Conservation (phyloP, 2,329 filamentous ascomycete species). For the Arachnopeziza araneosa region DNA sequence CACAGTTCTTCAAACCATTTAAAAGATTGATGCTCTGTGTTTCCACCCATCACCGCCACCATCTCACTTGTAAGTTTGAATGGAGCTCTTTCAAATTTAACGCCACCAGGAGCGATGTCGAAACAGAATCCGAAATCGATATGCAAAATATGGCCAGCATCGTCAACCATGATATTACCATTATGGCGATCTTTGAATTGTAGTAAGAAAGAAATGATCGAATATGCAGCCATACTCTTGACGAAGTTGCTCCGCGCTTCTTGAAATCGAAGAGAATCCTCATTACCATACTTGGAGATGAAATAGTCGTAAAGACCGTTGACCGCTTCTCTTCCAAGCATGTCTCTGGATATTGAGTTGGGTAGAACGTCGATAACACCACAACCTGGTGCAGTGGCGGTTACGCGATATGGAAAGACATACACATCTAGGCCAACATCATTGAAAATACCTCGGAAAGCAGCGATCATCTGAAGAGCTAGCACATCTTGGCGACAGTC, state of each 20-base stretch:
- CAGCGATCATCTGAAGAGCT: conserved; percentile 94
- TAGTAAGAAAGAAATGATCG: conserved; percentile 89
- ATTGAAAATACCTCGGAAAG: conserved; percentile 96
- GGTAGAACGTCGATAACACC: conserved; percentile 97
- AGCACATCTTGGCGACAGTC: conserved; percentile 97
- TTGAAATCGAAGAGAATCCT: conserved; percentile 92
- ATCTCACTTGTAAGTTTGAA: conserved; percentile 98
- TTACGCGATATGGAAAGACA: conserved; percentile 95
- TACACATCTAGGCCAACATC: conserved; percentile 91
- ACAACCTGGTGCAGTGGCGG: conserved; percentile 92
- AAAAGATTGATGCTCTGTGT: conserved; percentile 78
- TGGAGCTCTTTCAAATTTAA: conserved; percentile 94
- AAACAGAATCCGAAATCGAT: conserved; percentile 99
- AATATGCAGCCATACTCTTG: conserved; percentile 98
- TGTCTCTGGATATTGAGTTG: conserved; percentile 96
- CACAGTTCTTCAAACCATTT: conserved; percentile 95
- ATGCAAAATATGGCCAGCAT: conserved; percentile 93
- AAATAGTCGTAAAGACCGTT: conserved; percentile 99
- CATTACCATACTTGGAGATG: conserved; percentile 91
- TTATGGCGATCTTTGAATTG: conserved; percentile 99
- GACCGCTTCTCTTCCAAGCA: conserved; percentile 95
- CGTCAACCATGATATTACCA: conserved; percentile 99
- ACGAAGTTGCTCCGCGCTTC: conserved; percentile 95
- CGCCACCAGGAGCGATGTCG: conserved; percentile 93
- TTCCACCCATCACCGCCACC: conserved; percentile 97